phyloP scores from a whole-genome alignment of 2,329 filamentous ascomycete genomes.

The Colletotrichum coccodes region DNA sequence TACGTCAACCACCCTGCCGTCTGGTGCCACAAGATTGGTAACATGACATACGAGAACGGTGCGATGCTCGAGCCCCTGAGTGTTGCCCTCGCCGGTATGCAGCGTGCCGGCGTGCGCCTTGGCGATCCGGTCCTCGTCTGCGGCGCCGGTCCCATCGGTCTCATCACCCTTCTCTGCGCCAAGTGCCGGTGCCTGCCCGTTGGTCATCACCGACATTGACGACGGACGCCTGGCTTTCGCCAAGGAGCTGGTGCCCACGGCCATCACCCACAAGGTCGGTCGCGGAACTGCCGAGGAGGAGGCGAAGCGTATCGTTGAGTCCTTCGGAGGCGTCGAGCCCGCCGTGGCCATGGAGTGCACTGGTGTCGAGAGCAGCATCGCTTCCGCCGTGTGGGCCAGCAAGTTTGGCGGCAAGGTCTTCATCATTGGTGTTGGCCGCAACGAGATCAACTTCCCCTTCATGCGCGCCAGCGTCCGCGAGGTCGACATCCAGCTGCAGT shows the following conservation, averaged over 20 bases:
- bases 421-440: slow-evolving; percentile 93
- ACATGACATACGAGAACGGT: slow-evolving; percentile 92
- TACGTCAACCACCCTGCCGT: slow-evolving; percentile 95
- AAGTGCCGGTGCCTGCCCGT: slow-evolving; percentile 85
- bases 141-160: slow-evolving; percentile 92
- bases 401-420: slow-evolving; percentile 98
- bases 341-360: slow-evolving; percentile 91
- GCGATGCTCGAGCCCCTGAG: slow-evolving; percentile 90
- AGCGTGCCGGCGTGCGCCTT: slow-evolving; percentile 81
- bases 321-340: slow-evolving; percentile 84
- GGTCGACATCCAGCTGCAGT: slow-evolving; percentile 96
- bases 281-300: slow-evolving; percentile 74
- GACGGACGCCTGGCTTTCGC: slow-evolving; percentile 87
- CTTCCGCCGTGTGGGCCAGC: slow-evolving; percentile 85
- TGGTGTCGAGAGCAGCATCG: slow-evolving; percentile 90
- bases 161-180: slow-evolving; percentile 87
- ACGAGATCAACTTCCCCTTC: slow-evolving; percentile 95
- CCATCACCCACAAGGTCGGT: slow-evolving; percentile 83
- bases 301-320: slow-evolving; percentile 72
- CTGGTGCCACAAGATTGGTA: slow-evolving; percentile 96
- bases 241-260: slow-evolving; percentile 81
- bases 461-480: slow-evolving; percentile 92
- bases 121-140: slow-evolving; percentile 91
- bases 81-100: slow-evolving; percentile 88
- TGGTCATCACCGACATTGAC: slow-evolving; percentile 96